Percentiles rank a stretch among this genome's conserved stretches.
Conservation (phyloP, 345 rosid species). For the Sisymbrium altissimum region DNA sequence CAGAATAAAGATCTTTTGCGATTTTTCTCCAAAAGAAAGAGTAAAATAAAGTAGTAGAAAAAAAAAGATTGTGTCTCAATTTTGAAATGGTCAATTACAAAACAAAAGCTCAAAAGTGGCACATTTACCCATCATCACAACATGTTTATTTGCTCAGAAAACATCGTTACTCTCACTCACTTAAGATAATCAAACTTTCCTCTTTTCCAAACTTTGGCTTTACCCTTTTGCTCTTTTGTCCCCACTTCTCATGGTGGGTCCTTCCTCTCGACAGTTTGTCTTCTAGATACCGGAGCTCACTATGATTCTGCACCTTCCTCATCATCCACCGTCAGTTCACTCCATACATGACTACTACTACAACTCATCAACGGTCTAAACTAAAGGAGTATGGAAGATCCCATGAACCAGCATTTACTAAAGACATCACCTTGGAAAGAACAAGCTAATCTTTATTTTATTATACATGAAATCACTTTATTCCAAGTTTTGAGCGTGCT, state of each 20-base stretch:
- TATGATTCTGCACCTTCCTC: slow-evolving; percentile 8
- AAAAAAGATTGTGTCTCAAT: neutral
- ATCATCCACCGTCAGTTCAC: neutral
- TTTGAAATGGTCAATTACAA: neutral
- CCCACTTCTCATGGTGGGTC: neutral
- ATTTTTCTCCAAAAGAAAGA: neutral
- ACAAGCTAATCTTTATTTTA: neutral
- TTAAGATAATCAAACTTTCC: slow-evolving; percentile 19
- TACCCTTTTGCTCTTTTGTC: slow-evolving; percentile 14
- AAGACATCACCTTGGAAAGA: neutral
- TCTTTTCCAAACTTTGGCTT: slow-evolving; percentile 20
- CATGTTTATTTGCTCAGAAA: neutral
- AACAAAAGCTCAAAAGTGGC: neutral
- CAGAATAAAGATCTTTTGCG: too few species aligned
- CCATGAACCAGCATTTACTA: neutral
- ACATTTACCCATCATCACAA: neutral
- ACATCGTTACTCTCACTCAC: neutral
- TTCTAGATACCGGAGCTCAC: neutral
- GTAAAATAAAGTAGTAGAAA: neutral
- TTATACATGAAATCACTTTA: neutral
- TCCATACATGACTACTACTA: neutral
- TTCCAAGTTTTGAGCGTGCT: slow-evolving; percentile 30
- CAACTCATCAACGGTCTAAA: neutral
- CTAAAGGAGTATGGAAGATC: neutral
- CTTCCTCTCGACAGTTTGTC: too few species aligned